phyloP scores from a whole-genome alignment of 257 asterid species.

The Nicotiana tabacum region DNA sequence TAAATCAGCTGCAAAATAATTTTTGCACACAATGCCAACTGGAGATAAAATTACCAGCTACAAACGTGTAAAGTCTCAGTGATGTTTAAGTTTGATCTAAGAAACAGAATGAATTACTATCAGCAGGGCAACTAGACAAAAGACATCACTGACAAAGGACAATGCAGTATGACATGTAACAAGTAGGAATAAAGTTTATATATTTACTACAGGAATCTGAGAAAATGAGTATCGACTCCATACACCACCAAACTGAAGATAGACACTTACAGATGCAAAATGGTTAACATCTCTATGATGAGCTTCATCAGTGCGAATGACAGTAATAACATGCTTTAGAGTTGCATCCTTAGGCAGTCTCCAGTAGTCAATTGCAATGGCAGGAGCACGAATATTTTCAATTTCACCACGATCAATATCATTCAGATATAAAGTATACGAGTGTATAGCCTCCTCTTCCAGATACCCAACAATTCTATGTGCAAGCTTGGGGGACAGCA shows the following conservation, averaged over 20 bases:
- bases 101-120: background rate
- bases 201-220: too few relatives aligned
- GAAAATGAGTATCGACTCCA: too few relatives aligned
- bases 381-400: slow-evolving; percentile 73
- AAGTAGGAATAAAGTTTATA: too few relatives aligned
- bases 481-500: slow-evolving; percentile 75
- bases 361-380: slow-evolving; percentile 93
- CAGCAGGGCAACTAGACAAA: too few relatives aligned
- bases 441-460: slow-evolving; percentile 93
- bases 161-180: too few relatives aligned
- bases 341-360: slow-evolving; percentile 73
- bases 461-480: slow-evolving; percentile 91
- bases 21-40: background rate
- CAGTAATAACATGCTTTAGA: slow-evolving; percentile 68
- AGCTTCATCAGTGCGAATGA: slow-evolving; percentile 93
- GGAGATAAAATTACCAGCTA: background rate
- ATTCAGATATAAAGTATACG: slow-evolving; percentile 69
- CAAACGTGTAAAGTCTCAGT: background rate
- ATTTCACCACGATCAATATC: slow-evolving; percentile 71
- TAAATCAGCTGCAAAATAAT: background rate
- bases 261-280: slow-evolving; percentile 76
- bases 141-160: too few relatives aligned
- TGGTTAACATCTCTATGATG: slow-evolving; percentile 98
- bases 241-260: too few relatives aligned
- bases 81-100: background rate